Base-by-base conservation (phyloP, 2,329 filamentous ascomycete genomes). In the Microcyclosporella mali region DNA sequence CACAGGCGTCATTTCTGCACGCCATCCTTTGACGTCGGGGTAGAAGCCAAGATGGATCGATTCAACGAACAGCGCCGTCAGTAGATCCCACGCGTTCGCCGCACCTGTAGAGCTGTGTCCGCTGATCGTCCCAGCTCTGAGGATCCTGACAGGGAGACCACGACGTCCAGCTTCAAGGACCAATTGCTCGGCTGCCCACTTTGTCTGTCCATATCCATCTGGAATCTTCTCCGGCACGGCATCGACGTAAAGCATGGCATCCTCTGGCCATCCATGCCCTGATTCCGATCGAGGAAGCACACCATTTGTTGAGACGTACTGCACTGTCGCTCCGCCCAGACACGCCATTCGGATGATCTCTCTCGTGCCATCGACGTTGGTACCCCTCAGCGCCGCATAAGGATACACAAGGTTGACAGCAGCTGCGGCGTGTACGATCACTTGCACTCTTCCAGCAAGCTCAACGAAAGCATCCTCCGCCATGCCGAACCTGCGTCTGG, bases 371-470 rank as follows among this genome's bases (percentile, higher is more conserved):
- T 78, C 79, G 2, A 90, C 82, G 53, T 90, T 90, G 44, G 84
- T 78, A 38, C 75, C 78, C 40, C 84, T 76, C 52, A 90, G 69
- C 0, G 84, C 82, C 32, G 85, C 85, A 52, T 89, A 89, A 0
- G 85, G 85, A 52, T 90, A 89, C 0, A 90, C 84, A 37, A 90
- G 69, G 59, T 88, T 88, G 57, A 90, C 85, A 1, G 81, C 85
- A 4, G 85, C 85, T 18, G 80, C 85, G 28, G 84, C 82, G 59
- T 90, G 85, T 1, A 89, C 72, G 43, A 90, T 82, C 28, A 88
- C 84, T 48, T 89, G 73, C 1, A 86, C 72, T 6, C 79, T 76
- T 9, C 69, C 63, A 1, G 80, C 81, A 6, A 89, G 70, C 19
- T 80, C 72, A 17, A 81, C 73, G 53, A 87, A 89, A 0, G 69